Evolutionary conservation across 805 yeast genomes (phyloP).

Genomic region (Candida methanosorbosa): DNA sequence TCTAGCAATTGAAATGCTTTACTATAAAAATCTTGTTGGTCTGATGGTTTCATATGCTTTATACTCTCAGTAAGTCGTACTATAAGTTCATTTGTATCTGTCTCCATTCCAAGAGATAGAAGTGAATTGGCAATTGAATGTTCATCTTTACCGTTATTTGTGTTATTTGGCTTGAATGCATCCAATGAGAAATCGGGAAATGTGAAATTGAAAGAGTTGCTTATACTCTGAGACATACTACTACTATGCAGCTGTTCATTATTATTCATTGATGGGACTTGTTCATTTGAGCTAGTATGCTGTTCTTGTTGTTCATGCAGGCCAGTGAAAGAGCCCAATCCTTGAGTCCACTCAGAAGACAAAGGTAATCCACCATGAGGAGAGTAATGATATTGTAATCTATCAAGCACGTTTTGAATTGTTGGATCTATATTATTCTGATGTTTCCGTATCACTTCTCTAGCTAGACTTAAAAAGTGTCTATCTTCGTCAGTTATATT

Average conservation of each 20-base stretch:
- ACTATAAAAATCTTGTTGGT: slow-evolving; percentile 14
- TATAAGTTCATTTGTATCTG: slow-evolving; percentile 17
- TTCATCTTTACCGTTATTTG: neutral
- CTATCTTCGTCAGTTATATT: slow-evolving; percentile 39
- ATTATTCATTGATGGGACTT: neutral
- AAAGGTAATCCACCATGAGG: slow-evolving; percentile 49
- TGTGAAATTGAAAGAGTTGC: slow-evolving; percentile 2
- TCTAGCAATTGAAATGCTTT: no score
- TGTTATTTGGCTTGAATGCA: slow-evolving; percentile 7
- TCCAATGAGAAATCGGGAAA: slow-evolving; percentile 14
- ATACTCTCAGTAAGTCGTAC: slow-evolving; percentile 13
- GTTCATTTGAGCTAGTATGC: neutral
- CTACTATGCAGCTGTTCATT: no score
- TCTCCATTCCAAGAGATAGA: neutral
- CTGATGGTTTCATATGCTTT: slow-evolving; percentile 13
- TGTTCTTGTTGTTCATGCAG: neutral
- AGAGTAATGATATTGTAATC: slow-evolving; percentile 50
- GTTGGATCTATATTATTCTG: slow-evolving; percentile 51
- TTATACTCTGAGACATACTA: neutral
- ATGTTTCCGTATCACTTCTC: slow-evolving; percentile 43
- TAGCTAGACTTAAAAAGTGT: slow-evolving; percentile 48
- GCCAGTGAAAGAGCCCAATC: no score
- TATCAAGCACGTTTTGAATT: slow-evolving; percentile 44
- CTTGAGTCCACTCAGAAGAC: neutral
- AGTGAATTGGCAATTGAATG: neutral